A percentile compares a stretch with the other conserved stretches of the same genome.
Conservation (phyloP, 2,329 filamentous ascomycete genomes). For the Aspergillus sp. region DNA sequence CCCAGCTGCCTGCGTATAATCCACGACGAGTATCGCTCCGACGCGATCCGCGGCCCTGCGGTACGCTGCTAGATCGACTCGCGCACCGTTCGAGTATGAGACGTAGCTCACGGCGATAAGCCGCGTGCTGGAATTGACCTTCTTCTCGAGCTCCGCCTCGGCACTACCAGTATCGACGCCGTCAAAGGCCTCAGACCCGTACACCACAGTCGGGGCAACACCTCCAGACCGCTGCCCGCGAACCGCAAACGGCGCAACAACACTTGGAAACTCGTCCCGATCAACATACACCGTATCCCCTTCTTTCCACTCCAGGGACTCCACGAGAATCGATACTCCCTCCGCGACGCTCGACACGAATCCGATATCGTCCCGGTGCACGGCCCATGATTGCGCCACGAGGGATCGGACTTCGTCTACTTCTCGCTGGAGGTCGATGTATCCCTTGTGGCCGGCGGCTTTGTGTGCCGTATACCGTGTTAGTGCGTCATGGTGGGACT, state of each 20-base stretch:
- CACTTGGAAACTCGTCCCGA: background rate
- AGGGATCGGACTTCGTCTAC: background rate
- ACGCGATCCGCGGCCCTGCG: background rate
- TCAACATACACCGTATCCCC: conserved; percentile 1
- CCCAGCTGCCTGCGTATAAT: conserved; percentile 6
- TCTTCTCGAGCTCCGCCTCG: background rate
- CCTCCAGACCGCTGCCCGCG: background rate
- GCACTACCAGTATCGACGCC: background rate
- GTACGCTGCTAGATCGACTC: background rate
- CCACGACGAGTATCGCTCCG: background rate
- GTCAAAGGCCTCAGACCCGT: background rate
- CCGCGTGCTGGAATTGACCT: background rate
- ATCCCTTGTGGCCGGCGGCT: background rate
- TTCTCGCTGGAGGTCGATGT: background rate
- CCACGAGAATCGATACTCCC: background rate
- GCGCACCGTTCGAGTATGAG: background rate
- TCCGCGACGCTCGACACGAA: conserved; percentile 2
- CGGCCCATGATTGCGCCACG: background rate
- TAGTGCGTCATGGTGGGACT: background rate
- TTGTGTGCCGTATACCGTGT: background rate
- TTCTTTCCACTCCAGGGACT: background rate
- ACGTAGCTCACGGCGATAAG: conserved; percentile 1
- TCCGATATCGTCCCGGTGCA: background rate
- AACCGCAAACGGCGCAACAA: background rate
- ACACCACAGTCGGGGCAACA: background rate